Conservation (phyloP, 176 grass and related monocot genomes). For the Chrysopogon serrulatus region DNA sequence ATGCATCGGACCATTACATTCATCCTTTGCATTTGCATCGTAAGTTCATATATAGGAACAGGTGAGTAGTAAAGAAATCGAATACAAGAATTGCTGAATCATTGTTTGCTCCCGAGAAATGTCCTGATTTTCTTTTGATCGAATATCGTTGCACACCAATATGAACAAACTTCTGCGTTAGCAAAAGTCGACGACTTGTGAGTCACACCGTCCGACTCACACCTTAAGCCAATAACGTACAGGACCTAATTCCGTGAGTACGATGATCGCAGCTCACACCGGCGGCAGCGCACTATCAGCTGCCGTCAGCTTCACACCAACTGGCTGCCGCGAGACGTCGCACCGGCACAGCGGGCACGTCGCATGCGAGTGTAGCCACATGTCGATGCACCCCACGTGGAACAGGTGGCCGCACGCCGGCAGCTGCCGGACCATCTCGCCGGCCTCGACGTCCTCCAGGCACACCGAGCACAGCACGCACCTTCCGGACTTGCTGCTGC, state of each 20-base stretch:
- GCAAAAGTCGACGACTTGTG: too few species aligned
- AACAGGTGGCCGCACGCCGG: conserved; percentile 16
- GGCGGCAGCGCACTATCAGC: neutral
- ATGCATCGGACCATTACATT: too few species aligned
- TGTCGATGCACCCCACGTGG: conserved; percentile 13
- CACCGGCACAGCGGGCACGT: conserved; percentile 12
- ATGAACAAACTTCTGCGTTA: too few species aligned
- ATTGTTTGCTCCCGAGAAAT: too few species aligned
- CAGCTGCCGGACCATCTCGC: conserved; percentile 21
- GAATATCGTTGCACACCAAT: too few species aligned
- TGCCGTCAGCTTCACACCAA: neutral
- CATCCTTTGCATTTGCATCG: too few species aligned
- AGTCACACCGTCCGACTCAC: too few species aligned
- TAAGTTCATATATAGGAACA: too few species aligned
- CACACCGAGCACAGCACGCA: neutral
- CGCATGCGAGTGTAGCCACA: conserved; percentile 8
- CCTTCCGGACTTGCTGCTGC: neutral
- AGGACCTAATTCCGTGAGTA: neutral
- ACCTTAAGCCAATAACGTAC: too few species aligned
- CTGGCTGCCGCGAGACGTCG: neutral
- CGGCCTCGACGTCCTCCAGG: conserved; percentile 10
- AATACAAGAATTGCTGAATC: too few species aligned
- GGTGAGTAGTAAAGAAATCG: too few species aligned
- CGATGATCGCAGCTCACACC: neutral
- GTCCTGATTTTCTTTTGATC: too few species aligned